phyloP scores from a whole-genome alignment of 805 yeast species.

The Nakazawaea anatomiae region DNA sequence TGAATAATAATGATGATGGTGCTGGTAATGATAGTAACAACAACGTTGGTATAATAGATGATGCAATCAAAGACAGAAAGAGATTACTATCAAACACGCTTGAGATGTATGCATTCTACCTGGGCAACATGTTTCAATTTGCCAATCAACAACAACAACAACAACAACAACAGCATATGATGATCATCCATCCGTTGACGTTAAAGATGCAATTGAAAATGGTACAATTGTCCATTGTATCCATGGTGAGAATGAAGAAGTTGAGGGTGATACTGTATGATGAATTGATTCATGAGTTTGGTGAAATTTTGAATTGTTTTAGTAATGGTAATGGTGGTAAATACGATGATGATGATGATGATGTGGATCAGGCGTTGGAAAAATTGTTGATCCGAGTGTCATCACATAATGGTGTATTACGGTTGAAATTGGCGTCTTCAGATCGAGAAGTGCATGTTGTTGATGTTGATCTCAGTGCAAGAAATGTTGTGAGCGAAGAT shows the following conservation, averaged over 20 bases:
- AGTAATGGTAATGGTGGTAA: neutral
- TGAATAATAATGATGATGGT: no score
- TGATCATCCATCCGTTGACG: no score
- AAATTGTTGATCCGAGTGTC: neutral
- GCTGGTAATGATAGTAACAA: no score
- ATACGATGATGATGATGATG: neutral
- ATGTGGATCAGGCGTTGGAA: conserved; percentile 4
- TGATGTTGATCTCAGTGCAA: neutral
- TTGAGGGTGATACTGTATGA: neutral
- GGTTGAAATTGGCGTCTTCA: neutral
- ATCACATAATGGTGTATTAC: neutral
- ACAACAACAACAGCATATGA: no score
- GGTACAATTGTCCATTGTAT: conserved; percentile 5
- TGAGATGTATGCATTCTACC: conserved; percentile 21
- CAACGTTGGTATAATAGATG: no score
- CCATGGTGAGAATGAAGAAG: neutral
- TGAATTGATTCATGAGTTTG: neutral
- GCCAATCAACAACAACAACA: neutral
- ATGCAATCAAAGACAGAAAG: no score
- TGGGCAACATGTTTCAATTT: conserved; percentile 2
- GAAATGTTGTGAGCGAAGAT: neutral
- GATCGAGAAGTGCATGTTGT: neutral
- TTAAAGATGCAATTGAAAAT: neutral
- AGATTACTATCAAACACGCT: conserved; percentile 9
- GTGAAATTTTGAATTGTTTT: no score